phyloP scores from a whole-genome alignment of 345 rosid species.

The Boechera divaricarpa region DNA sequence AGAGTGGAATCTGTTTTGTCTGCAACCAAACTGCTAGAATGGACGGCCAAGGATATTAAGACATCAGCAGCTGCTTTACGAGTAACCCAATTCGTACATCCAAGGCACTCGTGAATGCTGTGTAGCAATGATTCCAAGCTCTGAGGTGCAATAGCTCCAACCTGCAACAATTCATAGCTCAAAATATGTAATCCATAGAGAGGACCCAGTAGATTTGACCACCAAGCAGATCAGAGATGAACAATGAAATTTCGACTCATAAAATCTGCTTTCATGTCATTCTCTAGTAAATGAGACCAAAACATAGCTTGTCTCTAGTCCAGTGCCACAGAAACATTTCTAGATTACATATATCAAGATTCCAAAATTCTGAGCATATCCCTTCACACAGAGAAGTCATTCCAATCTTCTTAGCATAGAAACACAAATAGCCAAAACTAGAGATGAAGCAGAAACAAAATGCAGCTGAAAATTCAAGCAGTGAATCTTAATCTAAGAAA shows the following conservation, averaged over 20 bases:
- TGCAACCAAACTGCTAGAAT: constrained; percentile 73
- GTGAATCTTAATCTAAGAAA: too few species aligned
- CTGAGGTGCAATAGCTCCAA: constrained; percentile 87
- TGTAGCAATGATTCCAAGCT: constrained; percentile 78
- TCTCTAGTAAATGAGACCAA: constrained; percentile 6
- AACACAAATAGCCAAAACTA: constrained; percentile 16
- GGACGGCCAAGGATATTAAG: constrained; percentile 70
- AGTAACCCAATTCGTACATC: constrained; percentile 89
- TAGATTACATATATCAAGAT: constrained; percentile 14
- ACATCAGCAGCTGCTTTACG: constrained; percentile 96
- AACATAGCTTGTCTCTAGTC: constrained; percentile 6
- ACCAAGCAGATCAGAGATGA: constrained; percentile 21
- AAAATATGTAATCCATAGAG: not conserved
- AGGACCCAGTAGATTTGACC: constrained; percentile 4
- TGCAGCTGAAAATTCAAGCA: constrained; percentile 10
- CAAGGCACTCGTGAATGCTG: constrained; percentile 82
- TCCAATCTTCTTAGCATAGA: constrained; percentile 8
- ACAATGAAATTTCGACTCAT: not conserved
- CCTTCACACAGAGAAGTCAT: constrained; percentile 13
- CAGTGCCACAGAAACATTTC: constrained; percentile 3
- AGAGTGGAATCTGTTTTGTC: constrained; percentile 73
- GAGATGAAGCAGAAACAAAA: constrained; percentile 5
- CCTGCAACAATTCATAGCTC: constrained; percentile 52
- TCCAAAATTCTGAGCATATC: not conserved
- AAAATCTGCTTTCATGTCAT: constrained; percentile 4